Evolutionary conservation across 805 yeast species (phyloP).

Genomic region (Ogataea henricii): DNA sequence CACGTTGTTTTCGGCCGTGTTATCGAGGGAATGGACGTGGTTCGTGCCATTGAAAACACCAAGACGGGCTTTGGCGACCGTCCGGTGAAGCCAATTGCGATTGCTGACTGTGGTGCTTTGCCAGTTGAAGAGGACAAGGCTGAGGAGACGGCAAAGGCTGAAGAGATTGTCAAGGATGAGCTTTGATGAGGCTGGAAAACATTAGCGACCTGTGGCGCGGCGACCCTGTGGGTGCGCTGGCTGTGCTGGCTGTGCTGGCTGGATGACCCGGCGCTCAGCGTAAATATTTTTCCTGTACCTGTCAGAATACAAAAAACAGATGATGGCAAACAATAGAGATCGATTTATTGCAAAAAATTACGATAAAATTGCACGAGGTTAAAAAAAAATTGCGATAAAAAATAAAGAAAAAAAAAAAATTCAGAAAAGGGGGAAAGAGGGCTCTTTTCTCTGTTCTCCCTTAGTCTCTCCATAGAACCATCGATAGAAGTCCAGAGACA

Average conservation of each 20-base stretch:
- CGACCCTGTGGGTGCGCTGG: too few relatives aligned
- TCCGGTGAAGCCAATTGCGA: constrained; percentile 66
- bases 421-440: neutral
- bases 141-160: constrained; percentile 24
- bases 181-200: constrained; percentile 9
- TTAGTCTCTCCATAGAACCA: too few relatives aligned
- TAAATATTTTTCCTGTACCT: neutral
- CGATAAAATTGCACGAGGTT: neutral
- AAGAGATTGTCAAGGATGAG: constrained; percentile 22
- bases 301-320: constrained; percentile 4
- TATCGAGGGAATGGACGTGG: constrained; percentile 81
- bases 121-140: constrained; percentile 30
- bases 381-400: neutral
- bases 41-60: constrained; percentile 69
- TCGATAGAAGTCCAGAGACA: too few relatives aligned
- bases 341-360: neutral
- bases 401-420: neutral
- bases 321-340: constrained; percentile 4
- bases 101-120: constrained; percentile 73
- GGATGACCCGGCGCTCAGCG: neutral
- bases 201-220: too few relatives aligned
- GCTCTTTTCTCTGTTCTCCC: neutral
- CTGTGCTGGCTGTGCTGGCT: neutral
- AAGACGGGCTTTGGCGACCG: constrained; percentile 70
- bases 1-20: constrained; percentile 98